Evolutionary conservation across 306 rosid genomes (phyloP), one percentile per base, ranked within the genome.

Genomic region (Mimosa bimucronata): DNA sequence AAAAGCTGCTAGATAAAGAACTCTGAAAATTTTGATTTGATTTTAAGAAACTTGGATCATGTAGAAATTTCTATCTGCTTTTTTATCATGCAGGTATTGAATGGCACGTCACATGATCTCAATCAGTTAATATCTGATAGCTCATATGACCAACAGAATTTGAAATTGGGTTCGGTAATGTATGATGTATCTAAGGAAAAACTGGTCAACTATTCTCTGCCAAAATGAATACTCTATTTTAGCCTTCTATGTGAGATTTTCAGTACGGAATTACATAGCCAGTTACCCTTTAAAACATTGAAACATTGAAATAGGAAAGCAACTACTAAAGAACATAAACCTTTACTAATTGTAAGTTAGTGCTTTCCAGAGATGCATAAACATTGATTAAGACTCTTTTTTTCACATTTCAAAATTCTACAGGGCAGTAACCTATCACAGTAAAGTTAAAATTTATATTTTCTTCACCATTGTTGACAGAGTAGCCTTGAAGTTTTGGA

Each of bases 351-450:
- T 19, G 2, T 10, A 31, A 34, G 62, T 34, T 38, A 38, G 18
- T 19, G 50, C 72, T 19, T 66, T 13, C 18, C 28, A 37, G 40
- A 87, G 89, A 89, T 85, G 89, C 18, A 45, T 46, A 52, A 88
- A 87, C 85, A 82, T 75, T 30, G 87, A 52, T 52, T 84, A 85
- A 52, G 89, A 87, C 73, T 83, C 81, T 21, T 53, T 71, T 89
- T 78, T 50, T 5, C 89, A 71, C 86, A 82, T 69, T 77, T 85
- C 82, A 87, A 77, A 80, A 83, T 85, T 72, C 62, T 71, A 9
- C 28, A 3, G 16, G 65, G 65, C 31, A 58, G 9, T 2, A 58
- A 58, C 31, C 31, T 58, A 15, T 23, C 15, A 57, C 4, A 23
- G 65, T 21, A 7, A 55, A 9, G 25, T 25, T 10, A 50, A 46